A percentile compares a stretch with the other conserved stretches of the same genome.
phyloP scores from a whole-genome alignment of 768 basidiomycete species.

The Paxillus involutus region DNA sequence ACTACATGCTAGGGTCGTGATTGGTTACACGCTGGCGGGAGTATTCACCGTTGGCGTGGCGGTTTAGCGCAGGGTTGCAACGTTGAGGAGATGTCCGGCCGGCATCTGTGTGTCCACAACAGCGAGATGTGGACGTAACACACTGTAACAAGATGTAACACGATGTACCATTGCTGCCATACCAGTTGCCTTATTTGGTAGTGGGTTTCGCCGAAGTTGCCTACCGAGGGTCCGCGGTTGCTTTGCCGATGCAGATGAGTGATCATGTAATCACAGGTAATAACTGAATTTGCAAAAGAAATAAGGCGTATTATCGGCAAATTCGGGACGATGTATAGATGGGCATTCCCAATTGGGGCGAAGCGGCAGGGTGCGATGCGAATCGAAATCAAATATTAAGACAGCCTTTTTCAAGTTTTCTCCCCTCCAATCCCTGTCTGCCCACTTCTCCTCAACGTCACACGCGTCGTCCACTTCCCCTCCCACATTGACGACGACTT shows the following conservation, averaged over 20 bases:
- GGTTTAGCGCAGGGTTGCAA: conserved; percentile 24
- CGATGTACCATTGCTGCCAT: conserved; percentile 25
- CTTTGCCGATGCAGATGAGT: conserved; percentile 24
- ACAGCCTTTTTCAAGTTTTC: conserved; percentile 25
- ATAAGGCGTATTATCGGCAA: conserved; percentile 23
- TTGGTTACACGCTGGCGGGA: conserved; percentile 8
- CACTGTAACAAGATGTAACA: conserved; percentile 17
- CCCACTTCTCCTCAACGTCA: conserved; percentile 22
- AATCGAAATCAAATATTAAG: conserved; percentile 41
- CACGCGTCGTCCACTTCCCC: conserved; percentile 23
- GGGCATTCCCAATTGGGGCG: conserved; percentile 16
- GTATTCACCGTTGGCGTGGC: conserved; percentile 9
- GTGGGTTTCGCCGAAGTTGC: neutral
- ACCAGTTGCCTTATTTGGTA: conserved; percentile 15
- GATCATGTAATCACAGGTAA: conserved; percentile 31
- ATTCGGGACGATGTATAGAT: conserved; percentile 26
- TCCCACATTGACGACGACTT: neutral
- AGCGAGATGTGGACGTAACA: conserved; percentile 1
- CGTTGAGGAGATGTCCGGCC: neutral
- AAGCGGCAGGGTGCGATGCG: conserved; percentile 30
- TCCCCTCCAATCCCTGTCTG: conserved; percentile 25
- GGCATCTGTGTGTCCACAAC: conserved; percentile 15
- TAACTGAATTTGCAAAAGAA: conserved; percentile 31
- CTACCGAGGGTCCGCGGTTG: conserved; percentile 35
- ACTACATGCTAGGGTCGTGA: neutral